These are phyloP conservation scores for Pseudogymnoascus sp. DNA, from an alignment of 2,329 filamentous ascomycete species.

Conservation along the genomic window DNA sequence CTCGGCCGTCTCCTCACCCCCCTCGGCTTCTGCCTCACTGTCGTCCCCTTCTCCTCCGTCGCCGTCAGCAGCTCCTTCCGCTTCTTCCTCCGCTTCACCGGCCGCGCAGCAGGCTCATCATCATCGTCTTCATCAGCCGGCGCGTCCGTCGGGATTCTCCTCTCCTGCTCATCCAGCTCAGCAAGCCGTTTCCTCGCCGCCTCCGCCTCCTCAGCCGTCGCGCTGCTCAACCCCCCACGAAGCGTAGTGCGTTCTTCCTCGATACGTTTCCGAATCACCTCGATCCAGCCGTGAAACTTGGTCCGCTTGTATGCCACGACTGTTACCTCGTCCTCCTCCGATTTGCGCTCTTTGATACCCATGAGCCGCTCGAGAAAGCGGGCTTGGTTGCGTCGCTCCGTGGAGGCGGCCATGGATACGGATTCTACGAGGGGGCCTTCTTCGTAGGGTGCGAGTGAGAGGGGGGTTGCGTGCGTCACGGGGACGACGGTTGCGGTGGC, in stretches of 20 bases:
- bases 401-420: slow-evolving; percentile 19
- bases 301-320: slow-evolving; percentile 39
- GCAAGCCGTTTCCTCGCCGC: neutral
- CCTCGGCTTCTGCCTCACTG: neutral
- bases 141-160: neutral
- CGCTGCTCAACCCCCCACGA: neutral
- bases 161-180: slow-evolving; percentile 12
- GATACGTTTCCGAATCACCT: slow-evolving; percentile 13
- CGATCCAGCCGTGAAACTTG: slow-evolving; percentile 19
- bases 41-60: neutral
- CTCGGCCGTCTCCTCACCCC: slow-evolving; percentile 2
- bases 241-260: slow-evolving; percentile 16
- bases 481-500: slow-evolving; percentile 17
- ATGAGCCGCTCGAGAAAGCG: slow-evolving; percentile 59
- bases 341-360: slow-evolving; percentile 53
- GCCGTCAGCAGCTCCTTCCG: neutral
- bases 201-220: neutral
- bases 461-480: slow-evolving; percentile 4
- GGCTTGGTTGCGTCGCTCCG: slow-evolving; percentile 34
- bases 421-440: neutral
- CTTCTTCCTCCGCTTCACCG: slow-evolving; percentile 1
- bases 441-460: neutral
- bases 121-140: neutral
- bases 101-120: neutral
- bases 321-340: slow-evolving; percentile 58